Evolutionary conservation across 768 basidiomycete genomes (phyloP).

Genomic region (Panaeolus papilionaceus): DNA sequence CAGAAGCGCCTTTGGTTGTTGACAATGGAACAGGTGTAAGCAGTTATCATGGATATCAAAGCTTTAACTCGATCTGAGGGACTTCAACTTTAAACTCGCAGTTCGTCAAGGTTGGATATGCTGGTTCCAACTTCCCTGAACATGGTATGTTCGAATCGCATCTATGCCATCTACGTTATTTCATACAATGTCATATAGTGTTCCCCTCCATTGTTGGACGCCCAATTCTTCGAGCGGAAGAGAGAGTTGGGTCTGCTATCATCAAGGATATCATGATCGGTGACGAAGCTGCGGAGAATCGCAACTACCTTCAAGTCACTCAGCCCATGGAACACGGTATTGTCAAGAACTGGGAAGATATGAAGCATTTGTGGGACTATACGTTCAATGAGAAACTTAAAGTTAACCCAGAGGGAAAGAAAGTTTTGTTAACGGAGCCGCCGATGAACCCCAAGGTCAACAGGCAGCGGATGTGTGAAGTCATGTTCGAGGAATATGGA

Average conservation of each 20-base stretch:
- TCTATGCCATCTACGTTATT: conserved; percentile 8
- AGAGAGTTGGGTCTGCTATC: conserved; percentile 82
- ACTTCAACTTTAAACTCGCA: conserved; percentile 37
- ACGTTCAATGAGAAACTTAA: conserved; percentile 96
- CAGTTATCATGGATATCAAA: conserved; percentile 19
- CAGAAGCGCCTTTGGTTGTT: conserved; percentile 70
- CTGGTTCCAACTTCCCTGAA: conserved; percentile 94
- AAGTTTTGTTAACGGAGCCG: conserved; percentile 95
- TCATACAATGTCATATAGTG: conserved; percentile 51
- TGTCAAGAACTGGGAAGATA: conserved; percentile 99
- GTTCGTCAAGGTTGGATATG: conserved; percentile 93
- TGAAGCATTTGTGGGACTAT: conserved; percentile 98
- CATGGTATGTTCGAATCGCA: conserved; percentile 61
- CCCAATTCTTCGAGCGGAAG: conserved; percentile 96
- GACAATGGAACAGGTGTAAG: conserved; percentile 91
- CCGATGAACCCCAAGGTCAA: conserved; percentile 99
- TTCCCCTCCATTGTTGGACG: conserved; percentile 98
- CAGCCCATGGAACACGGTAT: conserved; percentile 99
- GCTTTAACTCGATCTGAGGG: background rate
- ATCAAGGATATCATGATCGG: conserved; percentile 99
- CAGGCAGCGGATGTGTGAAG: conserved; percentile 91
- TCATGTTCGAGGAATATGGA: conserved; percentile 99
- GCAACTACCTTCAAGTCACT: conserved; percentile 94
- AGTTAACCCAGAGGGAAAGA: conserved; percentile 84
- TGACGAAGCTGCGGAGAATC: conserved; percentile 93